phyloP scores from a whole-genome alignment of 2,329 filamentous ascomycete species.

The Cladosporium halotolerans region DNA sequence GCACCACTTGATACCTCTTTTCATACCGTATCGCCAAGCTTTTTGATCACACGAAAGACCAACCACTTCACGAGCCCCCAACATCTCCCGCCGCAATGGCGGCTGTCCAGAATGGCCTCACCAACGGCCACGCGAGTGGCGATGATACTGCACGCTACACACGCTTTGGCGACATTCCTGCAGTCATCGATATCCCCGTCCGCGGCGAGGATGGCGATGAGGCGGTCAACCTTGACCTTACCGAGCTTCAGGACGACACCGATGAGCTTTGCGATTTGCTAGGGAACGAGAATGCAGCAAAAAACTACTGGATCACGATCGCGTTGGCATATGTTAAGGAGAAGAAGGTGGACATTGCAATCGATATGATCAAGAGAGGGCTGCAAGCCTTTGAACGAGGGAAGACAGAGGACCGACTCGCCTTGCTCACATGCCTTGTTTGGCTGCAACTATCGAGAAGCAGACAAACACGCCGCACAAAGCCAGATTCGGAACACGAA shows the following conservation, averaged over 20 bases:
- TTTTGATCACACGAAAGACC: no score
- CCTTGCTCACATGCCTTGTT: slow-evolving; percentile 75
- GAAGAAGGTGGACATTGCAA: slow-evolving; percentile 78
- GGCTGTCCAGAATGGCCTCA: slow-evolving; percentile 22
- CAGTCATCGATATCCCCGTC: slow-evolving; percentile 59
- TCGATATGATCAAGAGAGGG: slow-evolving; percentile 66
- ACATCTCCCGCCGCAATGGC: slow-evolving; percentile 40
- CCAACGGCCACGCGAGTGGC: slow-evolving; percentile 35
- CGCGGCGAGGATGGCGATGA: slow-evolving; percentile 56
- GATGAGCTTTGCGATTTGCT: slow-evolving; percentile 92
- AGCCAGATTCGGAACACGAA: slow-evolving; percentile 52
- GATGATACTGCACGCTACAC: slow-evolving; percentile 25
- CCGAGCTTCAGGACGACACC: slow-evolving; percentile 81
- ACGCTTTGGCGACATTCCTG: slow-evolving; percentile 58
- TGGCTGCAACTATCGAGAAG: slow-evolving; percentile 91
- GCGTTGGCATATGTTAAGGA: slow-evolving; percentile 95
- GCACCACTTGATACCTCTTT: no score
- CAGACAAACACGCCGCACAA: slow-evolving; percentile 66
- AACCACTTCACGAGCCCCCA: slow-evolving; percentile 5
- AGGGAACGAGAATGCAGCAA: slow-evolving; percentile 86
- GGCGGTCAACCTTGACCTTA: slow-evolving; percentile 87
- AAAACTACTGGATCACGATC: slow-evolving; percentile 97
- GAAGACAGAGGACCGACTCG: slow-evolving; percentile 74
- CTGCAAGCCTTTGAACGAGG: slow-evolving; percentile 58
- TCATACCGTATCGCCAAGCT: no score